A percentile compares a stretch with the other conserved stretches of the same genome.
Conservation (phyloP, 352 stramenopile species). For the Lagenidium giganteum region DNA sequence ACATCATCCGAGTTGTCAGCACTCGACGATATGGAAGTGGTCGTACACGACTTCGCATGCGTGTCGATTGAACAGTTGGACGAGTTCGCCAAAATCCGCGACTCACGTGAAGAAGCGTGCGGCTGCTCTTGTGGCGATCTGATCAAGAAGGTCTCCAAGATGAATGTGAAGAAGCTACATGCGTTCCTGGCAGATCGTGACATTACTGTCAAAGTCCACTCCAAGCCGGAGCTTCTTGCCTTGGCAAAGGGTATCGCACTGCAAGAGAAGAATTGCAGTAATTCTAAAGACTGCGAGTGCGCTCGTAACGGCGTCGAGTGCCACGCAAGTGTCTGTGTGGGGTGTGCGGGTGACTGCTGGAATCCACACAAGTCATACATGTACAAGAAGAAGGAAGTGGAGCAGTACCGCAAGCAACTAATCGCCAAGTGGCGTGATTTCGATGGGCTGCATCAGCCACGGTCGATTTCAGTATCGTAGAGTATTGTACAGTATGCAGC, state of each 20-base stretch:
- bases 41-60: slow-evolving; percentile 58
- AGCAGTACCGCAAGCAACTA: slow-evolving; percentile 65
- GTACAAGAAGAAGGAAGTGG: slow-evolving; percentile 69
- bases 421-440: slow-evolving; percentile 46
- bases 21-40: background rate
- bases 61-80: slow-evolving; percentile 80
- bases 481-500: no score
- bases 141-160: slow-evolving; percentile 79
- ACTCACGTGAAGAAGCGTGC: slow-evolving; percentile 68
- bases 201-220: slow-evolving; percentile 34
- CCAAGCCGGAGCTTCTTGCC: slow-evolving; percentile 66
- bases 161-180: slow-evolving; percentile 80
- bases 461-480: no score
- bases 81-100: slow-evolving; percentile 77
- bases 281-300: slow-evolving; percentile 63
- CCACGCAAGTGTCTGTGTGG: slow-evolving; percentile 68
- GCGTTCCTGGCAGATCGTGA: slow-evolving; percentile 55
- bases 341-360: slow-evolving; percentile 63
- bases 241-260: slow-evolving; percentile 54
- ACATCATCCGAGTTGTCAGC: slow-evolving; percentile 2
- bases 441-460: no score
- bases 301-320: slow-evolving; percentile 66
- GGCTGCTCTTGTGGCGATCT: slow-evolving; percentile 80
- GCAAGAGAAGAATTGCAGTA: slow-evolving; percentile 74
- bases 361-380: slow-evolving; percentile 69